These are phyloP conservation scores for Penicillium sp. DNA, from an alignment of 2,329 filamentous ascomycete species.

Conservation along the genomic window DNA sequence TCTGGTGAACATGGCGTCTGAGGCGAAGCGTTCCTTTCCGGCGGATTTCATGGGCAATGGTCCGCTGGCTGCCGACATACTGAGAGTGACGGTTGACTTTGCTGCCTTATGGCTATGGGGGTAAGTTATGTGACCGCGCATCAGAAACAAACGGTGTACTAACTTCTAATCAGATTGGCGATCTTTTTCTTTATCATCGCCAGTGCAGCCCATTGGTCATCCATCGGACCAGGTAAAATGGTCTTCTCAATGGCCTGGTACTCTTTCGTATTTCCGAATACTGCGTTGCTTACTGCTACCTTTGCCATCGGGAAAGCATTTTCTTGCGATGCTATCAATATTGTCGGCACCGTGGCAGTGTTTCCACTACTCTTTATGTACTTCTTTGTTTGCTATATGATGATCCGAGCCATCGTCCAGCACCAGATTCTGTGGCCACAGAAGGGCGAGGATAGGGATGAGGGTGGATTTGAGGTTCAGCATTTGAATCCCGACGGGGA, in stretches of 20 bases:
- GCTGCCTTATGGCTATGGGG: conserved; percentile 79
- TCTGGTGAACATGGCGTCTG: conserved; percentile 58
- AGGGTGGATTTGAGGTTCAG: conserved; percentile 57
- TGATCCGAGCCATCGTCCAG: conserved; percentile 67
- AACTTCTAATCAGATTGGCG: conserved; percentile 54
- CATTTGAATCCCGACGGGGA: conserved; percentile 30
- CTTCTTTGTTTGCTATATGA: conserved; percentile 67
- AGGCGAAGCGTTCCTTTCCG: conserved; percentile 51
- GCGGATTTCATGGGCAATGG: conserved; percentile 60
- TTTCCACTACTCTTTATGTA: conserved; percentile 67
- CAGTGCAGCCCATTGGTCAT: conserved; percentile 72
- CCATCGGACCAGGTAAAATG: conserved; percentile 61
- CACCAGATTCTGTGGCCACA: conserved; percentile 76
- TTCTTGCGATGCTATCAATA: conserved; percentile 59
- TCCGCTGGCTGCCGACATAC: conserved; percentile 55
- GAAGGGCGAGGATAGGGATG: conserved; percentile 65
- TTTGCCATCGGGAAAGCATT: conserved; percentile 68
- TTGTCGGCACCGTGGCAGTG: conserved; percentile 69
- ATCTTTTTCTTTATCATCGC: conserved; percentile 83
- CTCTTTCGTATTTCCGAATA: conserved; percentile 80
- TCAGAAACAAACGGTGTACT: conserved; percentile 3
- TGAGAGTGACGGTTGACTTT: conserved; percentile 60
- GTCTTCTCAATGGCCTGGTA: conserved; percentile 85
- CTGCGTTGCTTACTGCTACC: conserved; percentile 71
- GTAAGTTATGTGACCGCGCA: conserved; percentile 23